These are phyloP conservation scores for Dothideomycetidae sp. DNA, from an alignment of 2,329 filamentous ascomycete genomes.

Conservation along the genomic window DNA sequence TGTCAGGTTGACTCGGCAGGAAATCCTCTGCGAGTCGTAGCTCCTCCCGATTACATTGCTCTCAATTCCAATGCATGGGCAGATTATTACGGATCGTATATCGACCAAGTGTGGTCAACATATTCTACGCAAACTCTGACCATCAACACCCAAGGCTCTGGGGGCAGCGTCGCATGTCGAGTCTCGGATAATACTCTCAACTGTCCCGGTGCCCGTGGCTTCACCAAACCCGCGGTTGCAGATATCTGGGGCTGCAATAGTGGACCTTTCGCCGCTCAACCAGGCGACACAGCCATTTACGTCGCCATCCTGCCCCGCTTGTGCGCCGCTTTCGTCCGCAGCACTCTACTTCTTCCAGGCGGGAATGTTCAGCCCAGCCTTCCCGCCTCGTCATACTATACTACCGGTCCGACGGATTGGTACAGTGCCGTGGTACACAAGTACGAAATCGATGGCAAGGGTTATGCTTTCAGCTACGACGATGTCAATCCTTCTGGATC, in stretches of 20 bases:
- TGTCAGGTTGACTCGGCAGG: constrained; percentile 28
- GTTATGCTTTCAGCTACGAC: constrained; percentile 55
- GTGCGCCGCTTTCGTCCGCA: constrained; percentile 61
- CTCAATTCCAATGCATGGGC: constrained; percentile 26
- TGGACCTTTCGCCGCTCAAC: constrained; percentile 42
- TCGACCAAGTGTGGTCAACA: constrained; percentile 35
- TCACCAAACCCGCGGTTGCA: constrained; percentile 41
- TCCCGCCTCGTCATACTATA: constrained; percentile 28
- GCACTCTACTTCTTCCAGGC: constrained; percentile 43
- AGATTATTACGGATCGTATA: constrained; percentile 41
- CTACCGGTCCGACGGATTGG: constrained; percentile 28
- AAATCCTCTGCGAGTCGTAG: constrained; percentile 29
- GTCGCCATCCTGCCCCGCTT: constrained; percentile 57
- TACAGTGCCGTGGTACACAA: constrained; percentile 44
- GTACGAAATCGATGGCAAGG: constrained; percentile 42
- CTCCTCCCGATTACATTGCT: constrained; percentile 33
- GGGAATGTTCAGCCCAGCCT: constrained; percentile 32
- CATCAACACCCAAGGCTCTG: constrained; percentile 49
- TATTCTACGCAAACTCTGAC: constrained; percentile 34
- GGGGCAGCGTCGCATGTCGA: constrained; percentile 13
- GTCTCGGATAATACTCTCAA: constrained; percentile 31
- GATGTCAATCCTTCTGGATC: constrained; percentile 48
- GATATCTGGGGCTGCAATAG: constrained; percentile 56
- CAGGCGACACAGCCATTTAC: constrained; percentile 27
- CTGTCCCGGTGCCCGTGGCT: constrained; percentile 32